Evolutionary conservation across 129 eudicot species (phyloP).

Genomic region (Deinandra increscens): DNA sequence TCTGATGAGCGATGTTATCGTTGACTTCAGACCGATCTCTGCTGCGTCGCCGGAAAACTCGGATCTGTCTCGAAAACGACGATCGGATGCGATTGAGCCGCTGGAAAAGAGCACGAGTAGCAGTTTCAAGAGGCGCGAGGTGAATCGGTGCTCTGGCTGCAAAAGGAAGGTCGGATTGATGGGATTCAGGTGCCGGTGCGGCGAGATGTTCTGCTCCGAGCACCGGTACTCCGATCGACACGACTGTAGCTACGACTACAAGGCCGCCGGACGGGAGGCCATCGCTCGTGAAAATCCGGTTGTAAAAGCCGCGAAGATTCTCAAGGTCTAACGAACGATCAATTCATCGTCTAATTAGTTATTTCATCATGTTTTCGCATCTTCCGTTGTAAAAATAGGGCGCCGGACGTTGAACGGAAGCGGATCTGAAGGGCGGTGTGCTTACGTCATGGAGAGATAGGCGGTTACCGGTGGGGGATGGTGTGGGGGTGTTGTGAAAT

Average conservation of each 20-base stretch:
- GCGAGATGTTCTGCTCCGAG: slow-evolving; percentile 63
- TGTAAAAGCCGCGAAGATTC: slow-evolving; percentile 74
- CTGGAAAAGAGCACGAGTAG: background rate
- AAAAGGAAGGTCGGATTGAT: slow-evolving; percentile 54
- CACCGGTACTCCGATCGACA: slow-evolving; percentile 92
- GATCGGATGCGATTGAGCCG: slow-evolving; percentile 23
- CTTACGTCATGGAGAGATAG: slow-evolving; percentile 27
- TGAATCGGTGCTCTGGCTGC: slow-evolving; percentile 68
- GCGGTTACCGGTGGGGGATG: slow-evolving; percentile 14
- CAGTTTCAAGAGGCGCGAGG: slow-evolving; percentile 40
- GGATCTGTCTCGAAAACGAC: slow-evolving; percentile 29
- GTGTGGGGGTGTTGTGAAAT: slow-evolving; percentile 30
- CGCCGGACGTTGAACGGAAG: slow-evolving; percentile 27
- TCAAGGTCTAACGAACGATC: slow-evolving; percentile 44
- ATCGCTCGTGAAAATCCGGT: slow-evolving; percentile 85
- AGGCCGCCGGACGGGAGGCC: slow-evolving; percentile 86
- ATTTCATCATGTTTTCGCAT: slow-evolving; percentile 21
- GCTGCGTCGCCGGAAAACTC: slow-evolving; percentile 26
- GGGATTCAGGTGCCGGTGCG: slow-evolving; percentile 73
- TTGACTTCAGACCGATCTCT: slow-evolving; percentile 32
- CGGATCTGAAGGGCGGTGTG: slow-evolving; percentile 8
- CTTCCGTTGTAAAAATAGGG: slow-evolving; percentile 30
- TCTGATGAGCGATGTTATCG: slow-evolving; percentile 30
- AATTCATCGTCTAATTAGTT: background rate
- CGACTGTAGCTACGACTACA: slow-evolving; percentile 80